Evolutionary conservation across 1,284 basidiomycete genomes (phyloP).

Genomic region (Ustilago shanxiensis): DNA sequence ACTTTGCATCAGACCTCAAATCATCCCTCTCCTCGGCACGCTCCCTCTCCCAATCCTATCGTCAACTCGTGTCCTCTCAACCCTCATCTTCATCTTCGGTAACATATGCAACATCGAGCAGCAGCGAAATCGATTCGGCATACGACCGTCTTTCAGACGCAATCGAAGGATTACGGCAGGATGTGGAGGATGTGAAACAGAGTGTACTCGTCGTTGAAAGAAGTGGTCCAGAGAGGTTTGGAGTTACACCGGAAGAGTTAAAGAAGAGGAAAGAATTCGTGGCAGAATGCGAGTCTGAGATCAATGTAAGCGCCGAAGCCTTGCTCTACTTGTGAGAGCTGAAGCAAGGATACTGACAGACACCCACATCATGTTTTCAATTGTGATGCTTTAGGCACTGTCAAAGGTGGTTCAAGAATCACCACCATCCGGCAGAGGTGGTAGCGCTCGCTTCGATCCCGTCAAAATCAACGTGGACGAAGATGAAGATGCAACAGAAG

Average conservation of each 20-base stretch:
- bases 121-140: constrained; percentile 32
- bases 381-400: constrained; percentile 20
- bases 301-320: constrained; percentile 53
- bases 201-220: constrained; percentile 62
- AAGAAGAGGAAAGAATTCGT: constrained; percentile 54
- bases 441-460: constrained; percentile 33
- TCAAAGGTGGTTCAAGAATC: constrained; percentile 26
- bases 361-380: background rate
- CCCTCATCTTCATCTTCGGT: constrained; percentile 7
- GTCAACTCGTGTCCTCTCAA: constrained; percentile 25
- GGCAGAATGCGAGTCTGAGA: constrained; percentile 49
- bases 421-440: constrained; percentile 16
- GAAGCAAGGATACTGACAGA: background rate
- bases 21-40: constrained; percentile 52
- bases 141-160: constrained; percentile 54
- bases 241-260: constrained; percentile 56
- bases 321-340: background rate
- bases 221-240: constrained; percentile 64
- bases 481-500: constrained; percentile 56
- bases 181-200: constrained; percentile 64
- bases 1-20: constrained; percentile 64
- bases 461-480: constrained; percentile 46
- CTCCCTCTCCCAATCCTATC: constrained; percentile 47
- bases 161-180: constrained; percentile 59
- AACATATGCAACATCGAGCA: background rate